Conservation (phyloP, 2,329 filamentous ascomycete genomes). For the Nakataea oryzae region DNA sequence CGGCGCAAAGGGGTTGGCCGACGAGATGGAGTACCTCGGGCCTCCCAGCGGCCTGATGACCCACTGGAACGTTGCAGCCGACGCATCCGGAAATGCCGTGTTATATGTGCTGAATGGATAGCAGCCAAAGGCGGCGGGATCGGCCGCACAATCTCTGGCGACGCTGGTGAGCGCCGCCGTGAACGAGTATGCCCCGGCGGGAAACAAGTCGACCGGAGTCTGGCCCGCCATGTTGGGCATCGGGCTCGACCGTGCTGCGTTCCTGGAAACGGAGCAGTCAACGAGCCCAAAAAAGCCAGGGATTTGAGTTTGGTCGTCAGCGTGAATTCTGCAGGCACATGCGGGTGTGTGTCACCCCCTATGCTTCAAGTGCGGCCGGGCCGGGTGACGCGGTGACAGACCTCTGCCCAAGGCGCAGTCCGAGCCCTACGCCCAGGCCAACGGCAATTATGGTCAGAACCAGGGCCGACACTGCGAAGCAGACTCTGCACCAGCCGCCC, state of each 20-base stretch:
- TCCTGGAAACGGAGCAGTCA: constrained; percentile 1
- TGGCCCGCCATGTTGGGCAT: not conserved
- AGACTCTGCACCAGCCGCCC: constrained; percentile 23
- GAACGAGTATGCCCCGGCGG: constrained; percentile 52
- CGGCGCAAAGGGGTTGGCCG: constrained; percentile 44
- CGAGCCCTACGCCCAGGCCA: constrained; percentile 27
- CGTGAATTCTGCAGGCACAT: constrained; percentile 13
- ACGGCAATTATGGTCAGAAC: constrained; percentile 21
- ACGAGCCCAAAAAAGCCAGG: not conserved
- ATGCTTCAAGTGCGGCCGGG: not conserved
- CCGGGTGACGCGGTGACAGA: constrained; percentile 9
- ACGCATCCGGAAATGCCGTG: constrained; percentile 22
- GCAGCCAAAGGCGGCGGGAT: constrained; percentile 50
- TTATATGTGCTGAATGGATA: constrained; percentile 44
- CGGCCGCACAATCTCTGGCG: constrained; percentile 45
- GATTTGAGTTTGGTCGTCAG: not conserved
- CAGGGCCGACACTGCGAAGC: constrained; percentile 12
- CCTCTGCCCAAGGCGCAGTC: constrained; percentile 15
- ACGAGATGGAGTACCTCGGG: constrained; percentile 13
- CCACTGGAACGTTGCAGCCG: constrained; percentile 49
- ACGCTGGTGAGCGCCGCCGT: constrained; percentile 44
- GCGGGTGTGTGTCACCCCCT: too few species aligned
- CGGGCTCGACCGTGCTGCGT: not conserved
- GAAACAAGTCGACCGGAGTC: constrained; percentile 29
- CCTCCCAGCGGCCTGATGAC: constrained; percentile 29